phyloP scores from a whole-genome alignment of 495 filamentous ascomycete genomes.

The Podospora conica region DNA sequence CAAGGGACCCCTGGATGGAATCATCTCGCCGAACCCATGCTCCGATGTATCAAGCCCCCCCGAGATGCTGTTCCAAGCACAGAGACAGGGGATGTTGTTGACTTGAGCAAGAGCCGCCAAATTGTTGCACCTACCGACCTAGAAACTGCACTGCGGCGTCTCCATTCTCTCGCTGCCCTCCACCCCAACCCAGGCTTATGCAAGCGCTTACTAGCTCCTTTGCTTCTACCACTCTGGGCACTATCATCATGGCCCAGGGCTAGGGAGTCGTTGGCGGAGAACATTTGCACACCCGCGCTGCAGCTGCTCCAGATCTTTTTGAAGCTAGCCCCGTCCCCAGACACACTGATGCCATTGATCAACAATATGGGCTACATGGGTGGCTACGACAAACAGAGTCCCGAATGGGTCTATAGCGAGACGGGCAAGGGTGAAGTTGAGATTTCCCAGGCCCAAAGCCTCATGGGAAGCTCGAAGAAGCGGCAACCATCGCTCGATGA shows the following conservation, averaged over 20 bases:
- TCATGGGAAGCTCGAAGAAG: slow-evolving; percentile 3
- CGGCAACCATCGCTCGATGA: slow-evolving; percentile 10
- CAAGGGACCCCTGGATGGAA: slow-evolving; percentile 61
- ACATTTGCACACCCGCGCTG: slow-evolving; percentile 33
- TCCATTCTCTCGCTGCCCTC: slow-evolving; percentile 53
- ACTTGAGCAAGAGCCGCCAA: slow-evolving; percentile 33
- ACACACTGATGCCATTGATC: slow-evolving; percentile 36
- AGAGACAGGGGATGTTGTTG: slow-evolving; percentile 31
- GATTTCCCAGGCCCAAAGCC: slow-evolving; percentile 18
- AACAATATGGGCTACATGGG: slow-evolving; percentile 39
- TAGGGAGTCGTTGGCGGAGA: slow-evolving; percentile 18
- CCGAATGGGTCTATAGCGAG: slow-evolving; percentile 34
- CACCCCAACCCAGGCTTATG: slow-evolving; percentile 70
- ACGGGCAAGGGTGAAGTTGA: slow-evolving; percentile 23
- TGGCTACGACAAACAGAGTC: slow-evolving; percentile 18
- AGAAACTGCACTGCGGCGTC: slow-evolving; percentile 46
- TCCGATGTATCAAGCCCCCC: slow-evolving; percentile 54
- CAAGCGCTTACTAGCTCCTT: slow-evolving; percentile 58
- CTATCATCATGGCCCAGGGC: slow-evolving; percentile 48
- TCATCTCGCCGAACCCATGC: slow-evolving; percentile 59
- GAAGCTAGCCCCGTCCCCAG: slow-evolving; percentile 40
- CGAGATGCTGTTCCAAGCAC: slow-evolving; percentile 10
- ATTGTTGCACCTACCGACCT: slow-evolving; percentile 42
- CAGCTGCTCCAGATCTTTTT: slow-evolving; percentile 42
- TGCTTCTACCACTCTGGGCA: slow-evolving; percentile 65